A percentile compares a stretch with the other conserved stretches of the same genome.
These are phyloP conservation scores for Penicillium bovifimosum DNA, from an alignment of 495 filamentous ascomycete species.

Conservation along the genomic window DNA sequence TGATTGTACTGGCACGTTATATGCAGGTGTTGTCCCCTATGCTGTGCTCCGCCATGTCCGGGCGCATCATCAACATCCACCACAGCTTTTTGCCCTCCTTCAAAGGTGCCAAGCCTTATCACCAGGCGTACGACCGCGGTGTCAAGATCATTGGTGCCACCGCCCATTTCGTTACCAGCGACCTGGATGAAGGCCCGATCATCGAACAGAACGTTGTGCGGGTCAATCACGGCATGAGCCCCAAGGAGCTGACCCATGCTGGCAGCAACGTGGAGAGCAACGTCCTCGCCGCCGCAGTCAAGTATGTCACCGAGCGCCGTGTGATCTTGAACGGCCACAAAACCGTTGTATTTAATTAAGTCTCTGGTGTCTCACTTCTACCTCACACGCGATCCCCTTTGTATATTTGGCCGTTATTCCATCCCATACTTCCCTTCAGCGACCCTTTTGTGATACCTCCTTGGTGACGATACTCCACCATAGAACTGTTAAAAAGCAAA, in stretches of 20 bases:
- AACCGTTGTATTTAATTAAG: constrained; percentile 64
- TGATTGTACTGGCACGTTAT: constrained; percentile 73
- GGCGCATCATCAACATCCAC: constrained; percentile 78
- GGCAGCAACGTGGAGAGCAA: constrained; percentile 73
- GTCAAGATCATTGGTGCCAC: constrained; percentile 78
- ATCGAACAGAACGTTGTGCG: constrained; percentile 71
- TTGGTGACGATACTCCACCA: not conserved
- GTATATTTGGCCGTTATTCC: not conserved
- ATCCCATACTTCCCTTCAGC: not conserved
- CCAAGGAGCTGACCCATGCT: constrained; percentile 65
- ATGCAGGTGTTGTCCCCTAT: constrained; percentile 73
- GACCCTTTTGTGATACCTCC: not conserved
- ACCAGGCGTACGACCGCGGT: constrained; percentile 70
- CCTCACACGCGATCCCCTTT: not conserved
- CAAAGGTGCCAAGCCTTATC: constrained; percentile 77
- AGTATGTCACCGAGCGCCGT: constrained; percentile 65
- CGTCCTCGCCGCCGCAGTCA: constrained; percentile 64
- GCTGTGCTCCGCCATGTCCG: constrained; percentile 66
- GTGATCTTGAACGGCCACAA: constrained; percentile 67
- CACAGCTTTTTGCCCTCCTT: constrained; percentile 73
- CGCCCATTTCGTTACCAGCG: constrained; percentile 71
- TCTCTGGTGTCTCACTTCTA: not conserved
- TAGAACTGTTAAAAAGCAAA: not conserved
- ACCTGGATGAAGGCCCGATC: constrained; percentile 72
- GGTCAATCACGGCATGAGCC: constrained; percentile 63